Evolutionary conservation across 2,329 filamentous ascomycete species (phyloP).

Genomic region (Thielaviopsis punctulata): DNA sequence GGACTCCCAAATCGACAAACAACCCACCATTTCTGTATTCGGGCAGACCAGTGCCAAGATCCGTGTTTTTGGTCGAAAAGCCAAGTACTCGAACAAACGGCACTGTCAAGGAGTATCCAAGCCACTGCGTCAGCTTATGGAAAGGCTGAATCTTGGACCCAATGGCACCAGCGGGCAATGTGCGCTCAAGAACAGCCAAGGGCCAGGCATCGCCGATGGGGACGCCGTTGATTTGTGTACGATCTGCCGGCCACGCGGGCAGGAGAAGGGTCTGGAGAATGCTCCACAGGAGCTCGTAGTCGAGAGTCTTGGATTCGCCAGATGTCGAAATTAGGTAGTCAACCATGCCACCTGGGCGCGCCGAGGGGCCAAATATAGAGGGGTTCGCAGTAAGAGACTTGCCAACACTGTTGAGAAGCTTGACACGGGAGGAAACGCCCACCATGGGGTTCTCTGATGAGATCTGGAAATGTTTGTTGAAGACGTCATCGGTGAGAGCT

Average conservation of each 20-base stretch:
- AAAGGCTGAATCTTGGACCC: constrained; percentile 28
- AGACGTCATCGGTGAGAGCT: constrained; percentile 18
- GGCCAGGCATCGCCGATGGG: constrained; percentile 36
- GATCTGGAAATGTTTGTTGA: constrained; percentile 27
- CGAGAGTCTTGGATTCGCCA: constrained; percentile 17
- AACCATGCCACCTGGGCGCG: constrained; percentile 30
- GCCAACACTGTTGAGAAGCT: constrained; percentile 25
- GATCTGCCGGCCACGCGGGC: constrained; percentile 30
- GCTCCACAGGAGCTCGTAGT: constrained; percentile 25
- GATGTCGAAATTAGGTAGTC: constrained; percentile 23
- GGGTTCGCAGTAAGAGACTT: constrained; percentile 22
- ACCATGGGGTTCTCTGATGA: constrained; percentile 27
- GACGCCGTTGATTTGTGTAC: constrained; percentile 30
- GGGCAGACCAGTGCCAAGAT: constrained; percentile 47
- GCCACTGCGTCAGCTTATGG: constrained; percentile 54
- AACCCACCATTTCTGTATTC: constrained; percentile 59
- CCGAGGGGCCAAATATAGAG: constrained; percentile 24
- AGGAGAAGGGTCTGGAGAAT: constrained; percentile 27
- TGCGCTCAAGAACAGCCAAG: constrained; percentile 17
- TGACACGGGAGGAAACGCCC: constrained; percentile 25
- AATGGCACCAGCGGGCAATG: constrained; percentile 1
- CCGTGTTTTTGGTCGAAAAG: constrained; percentile 32
- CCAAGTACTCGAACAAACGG: constrained; percentile 37
- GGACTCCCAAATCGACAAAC: constrained; percentile 41
- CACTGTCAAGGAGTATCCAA: constrained; percentile 56